Evolutionary conservation across 164 flowering plant genomes (phyloP).

Genomic region (Vitis vinifera): DNA sequence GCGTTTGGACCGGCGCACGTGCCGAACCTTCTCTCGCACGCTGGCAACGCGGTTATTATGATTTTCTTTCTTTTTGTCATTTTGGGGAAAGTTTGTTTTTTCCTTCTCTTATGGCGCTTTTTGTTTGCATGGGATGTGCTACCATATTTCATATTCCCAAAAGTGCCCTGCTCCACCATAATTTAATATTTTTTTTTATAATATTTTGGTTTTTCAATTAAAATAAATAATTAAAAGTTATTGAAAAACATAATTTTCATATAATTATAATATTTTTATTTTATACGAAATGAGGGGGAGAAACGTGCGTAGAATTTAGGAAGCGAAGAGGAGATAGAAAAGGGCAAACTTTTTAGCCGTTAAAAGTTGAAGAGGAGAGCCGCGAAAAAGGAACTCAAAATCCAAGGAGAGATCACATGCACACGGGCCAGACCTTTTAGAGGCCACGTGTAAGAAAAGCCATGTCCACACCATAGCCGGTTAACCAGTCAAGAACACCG

Average conservation of each 20-base stretch:
- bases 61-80: not conserved
- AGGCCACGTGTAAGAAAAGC: slow-evolving; percentile 5
- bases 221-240: too few relatives aligned
- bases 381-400: slow-evolving; percentile 11
- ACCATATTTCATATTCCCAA: too few relatives aligned
- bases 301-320: too few relatives aligned
- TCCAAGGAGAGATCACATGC: slow-evolving; percentile 14
- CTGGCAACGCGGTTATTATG: slow-evolving; percentile 4
- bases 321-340: too few relatives aligned
- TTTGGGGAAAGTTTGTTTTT: not conserved
- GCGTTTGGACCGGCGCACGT: slow-evolving; percentile 11
- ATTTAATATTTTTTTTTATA: too few relatives aligned
- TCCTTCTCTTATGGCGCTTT: not conserved
- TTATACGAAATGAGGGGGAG: too few relatives aligned
- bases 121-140: not conserved
- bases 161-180: too few relatives aligned
- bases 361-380: slow-evolving; percentile 11
- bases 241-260: too few relatives aligned
- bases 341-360: not conserved
- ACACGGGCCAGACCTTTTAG: slow-evolving; percentile 6
- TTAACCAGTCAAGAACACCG: not conserved
- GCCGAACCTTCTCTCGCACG: slow-evolving; percentile 14
- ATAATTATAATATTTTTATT: too few relatives aligned
- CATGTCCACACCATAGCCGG: slow-evolving; percentile 8
- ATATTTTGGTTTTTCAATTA: too few relatives aligned